Percentiles rank a stretch among this genome's conserved stretches.
Evolutionary conservation across 345 rosid genomes (phyloP).

Genomic region (Aquilaria sinensis): DNA sequence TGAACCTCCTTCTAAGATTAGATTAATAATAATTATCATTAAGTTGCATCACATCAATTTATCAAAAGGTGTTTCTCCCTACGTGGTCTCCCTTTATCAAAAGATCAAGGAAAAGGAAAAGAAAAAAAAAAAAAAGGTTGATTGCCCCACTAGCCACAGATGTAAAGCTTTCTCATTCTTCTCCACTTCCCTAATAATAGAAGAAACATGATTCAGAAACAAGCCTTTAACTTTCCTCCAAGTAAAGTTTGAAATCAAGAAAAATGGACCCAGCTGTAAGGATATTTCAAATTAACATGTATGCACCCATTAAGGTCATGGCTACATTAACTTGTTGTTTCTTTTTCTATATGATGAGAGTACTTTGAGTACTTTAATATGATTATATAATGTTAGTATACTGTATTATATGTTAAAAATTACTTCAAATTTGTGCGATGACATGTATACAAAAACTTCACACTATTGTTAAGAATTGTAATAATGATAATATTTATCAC

Average conservation of each 20-base stretch:
- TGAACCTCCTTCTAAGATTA: slow-evolving; percentile 17
- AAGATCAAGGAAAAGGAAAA: slow-evolving; percentile 6
- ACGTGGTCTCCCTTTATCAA: slow-evolving; percentile 30
- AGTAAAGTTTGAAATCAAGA: slow-evolving; percentile 17
- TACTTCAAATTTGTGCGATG: too few relatives aligned
- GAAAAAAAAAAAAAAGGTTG: slow-evolving; percentile 12
- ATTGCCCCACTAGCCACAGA: slow-evolving; percentile 16
- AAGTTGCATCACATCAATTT: slow-evolving; percentile 8
- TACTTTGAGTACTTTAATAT: too few relatives aligned
- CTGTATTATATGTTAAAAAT: too few relatives aligned
- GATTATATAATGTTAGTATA: too few relatives aligned
- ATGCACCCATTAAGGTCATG: too few relatives aligned
- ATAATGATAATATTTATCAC: too few relatives aligned
- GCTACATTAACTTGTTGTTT: too few relatives aligned
- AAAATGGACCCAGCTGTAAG: slow-evolving; percentile 18
- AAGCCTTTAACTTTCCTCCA: slow-evolving; percentile 6
- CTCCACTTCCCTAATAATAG: slow-evolving; percentile 31
- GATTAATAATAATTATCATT: background rate
- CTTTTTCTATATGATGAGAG: too few relatives aligned
- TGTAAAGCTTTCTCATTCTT: slow-evolving; percentile 5
- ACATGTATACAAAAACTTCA: too few relatives aligned
- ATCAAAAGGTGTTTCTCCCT: slow-evolving; percentile 29
- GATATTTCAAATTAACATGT: slow-evolving; percentile 4
- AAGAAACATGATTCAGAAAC: slow-evolving; percentile 24
- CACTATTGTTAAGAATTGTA: too few relatives aligned